Evolutionary conservation across 2,329 filamentous ascomycete genomes (phyloP).

Genomic region (Alternaria sp.): DNA sequence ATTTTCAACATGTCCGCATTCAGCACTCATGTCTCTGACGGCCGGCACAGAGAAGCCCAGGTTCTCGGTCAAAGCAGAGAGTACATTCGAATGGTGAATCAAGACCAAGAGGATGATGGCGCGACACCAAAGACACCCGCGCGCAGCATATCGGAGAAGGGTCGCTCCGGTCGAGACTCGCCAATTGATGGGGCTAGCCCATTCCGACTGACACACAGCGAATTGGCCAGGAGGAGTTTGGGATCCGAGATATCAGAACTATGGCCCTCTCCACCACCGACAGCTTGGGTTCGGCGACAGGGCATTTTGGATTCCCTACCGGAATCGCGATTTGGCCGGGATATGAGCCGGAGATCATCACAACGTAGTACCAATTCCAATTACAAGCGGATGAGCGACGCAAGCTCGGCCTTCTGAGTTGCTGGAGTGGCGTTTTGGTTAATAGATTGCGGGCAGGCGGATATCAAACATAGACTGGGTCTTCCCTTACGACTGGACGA

Average conservation of each 20-base stretch:
- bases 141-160: neutral
- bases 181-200: conserved; percentile 39
- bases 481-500: conserved; percentile 8
- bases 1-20: conserved; percentile 28
- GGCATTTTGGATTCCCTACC: neutral
- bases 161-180: conserved; percentile 19
- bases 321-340: conserved; percentile 2
- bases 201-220: conserved; percentile 37
- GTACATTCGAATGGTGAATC: neutral
- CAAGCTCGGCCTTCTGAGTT: neutral
- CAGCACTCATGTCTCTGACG: conserved; percentile 15
- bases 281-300: conserved; percentile 13
- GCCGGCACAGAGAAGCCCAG: conserved; percentile 2
- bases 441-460: neutral
- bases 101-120: neutral
- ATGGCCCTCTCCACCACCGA: conserved; percentile 27
- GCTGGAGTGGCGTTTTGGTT: neutral
- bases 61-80: neutral
- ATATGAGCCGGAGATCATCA: conserved; percentile 2
- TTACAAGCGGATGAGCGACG: neutral
- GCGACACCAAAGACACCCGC: conserved; percentile 1
- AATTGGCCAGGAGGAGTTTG: conserved; percentile 28
- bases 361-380: neutral
- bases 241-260: conserved; percentile 21
- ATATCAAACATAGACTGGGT: neutral